These are phyloP conservation scores for Heritiera littoralis DNA, from an alignment of 345 rosid genomes.

Conservation along the genomic window DNA sequence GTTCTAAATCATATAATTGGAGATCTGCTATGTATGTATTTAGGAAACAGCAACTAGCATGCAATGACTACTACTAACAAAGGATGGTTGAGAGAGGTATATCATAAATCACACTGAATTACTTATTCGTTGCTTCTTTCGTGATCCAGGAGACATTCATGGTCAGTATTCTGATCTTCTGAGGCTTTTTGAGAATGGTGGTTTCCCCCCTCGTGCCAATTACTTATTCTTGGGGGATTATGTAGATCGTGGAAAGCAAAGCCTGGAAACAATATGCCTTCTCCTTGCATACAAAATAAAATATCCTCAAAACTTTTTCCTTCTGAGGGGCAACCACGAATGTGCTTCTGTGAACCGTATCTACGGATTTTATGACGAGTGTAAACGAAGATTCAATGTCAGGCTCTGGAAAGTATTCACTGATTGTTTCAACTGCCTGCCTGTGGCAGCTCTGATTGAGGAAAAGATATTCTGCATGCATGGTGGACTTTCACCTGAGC, in stretches of 20 bases:
- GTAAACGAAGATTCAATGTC: conserved; percentile 74
- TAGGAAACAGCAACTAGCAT: background rate
- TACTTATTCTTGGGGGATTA: conserved; percentile 91
- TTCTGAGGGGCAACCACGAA: conserved; percentile 88
- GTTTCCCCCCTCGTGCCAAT: conserved; percentile 76
- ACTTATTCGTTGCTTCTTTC: background rate
- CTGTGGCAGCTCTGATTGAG: conserved; percentile 81
- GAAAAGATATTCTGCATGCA: conserved; percentile 90
- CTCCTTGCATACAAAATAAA: conserved; percentile 84
- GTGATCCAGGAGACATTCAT: conserved; percentile 74
- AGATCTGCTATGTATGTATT: background rate
- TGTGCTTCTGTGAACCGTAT: conserved; percentile 84
- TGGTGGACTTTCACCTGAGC: conserved; percentile 87
- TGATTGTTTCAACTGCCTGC: conserved; percentile 85
- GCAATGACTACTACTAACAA: background rate
- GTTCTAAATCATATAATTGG: background rate
- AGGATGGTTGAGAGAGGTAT: background rate
- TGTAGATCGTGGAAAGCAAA: conserved; percentile 89
- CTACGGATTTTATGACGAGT: conserved; percentile 88
- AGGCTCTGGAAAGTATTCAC: conserved; percentile 78
- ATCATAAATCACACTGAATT: background rate
- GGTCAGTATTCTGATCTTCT: conserved; percentile 86
- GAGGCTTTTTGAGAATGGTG: conserved; percentile 80
- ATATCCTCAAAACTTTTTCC: conserved; percentile 76
- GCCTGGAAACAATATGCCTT: conserved; percentile 89